These are phyloP conservation scores for Ziziphus jujuba DNA, from an alignment of 306 rosid genomes.

Conservation along the genomic window DNA sequence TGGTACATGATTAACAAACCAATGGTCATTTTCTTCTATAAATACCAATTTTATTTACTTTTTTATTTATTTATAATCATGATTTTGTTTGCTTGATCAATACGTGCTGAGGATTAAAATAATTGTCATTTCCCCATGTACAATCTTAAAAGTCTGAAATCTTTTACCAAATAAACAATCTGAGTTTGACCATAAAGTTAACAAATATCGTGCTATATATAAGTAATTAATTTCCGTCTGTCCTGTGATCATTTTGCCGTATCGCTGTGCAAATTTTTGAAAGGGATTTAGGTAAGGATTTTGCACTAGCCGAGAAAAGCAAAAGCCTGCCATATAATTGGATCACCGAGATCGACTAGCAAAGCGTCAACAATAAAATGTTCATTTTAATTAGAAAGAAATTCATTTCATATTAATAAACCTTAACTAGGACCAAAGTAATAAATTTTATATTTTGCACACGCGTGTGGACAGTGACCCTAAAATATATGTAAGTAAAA, in stretches of 20 bases:
- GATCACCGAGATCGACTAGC: constrained; percentile 1
- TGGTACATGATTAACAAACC: no score
- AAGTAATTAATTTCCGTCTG: background rate
- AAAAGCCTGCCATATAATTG: background rate
- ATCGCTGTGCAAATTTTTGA: background rate
- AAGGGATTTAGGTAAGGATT: constrained; percentile 15
- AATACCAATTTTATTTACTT: no score
- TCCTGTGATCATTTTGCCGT: background rate
- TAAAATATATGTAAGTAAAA: background rate
- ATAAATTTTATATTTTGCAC: background rate
- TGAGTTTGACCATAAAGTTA: background rate
- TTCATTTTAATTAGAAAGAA: no score
- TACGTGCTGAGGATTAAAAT: no score
- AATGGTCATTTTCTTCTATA: no score
- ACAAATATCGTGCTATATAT: background rate
- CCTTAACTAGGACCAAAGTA: background rate
- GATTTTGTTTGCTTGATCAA: no score
- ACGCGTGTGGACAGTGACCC: constrained; percentile 13
- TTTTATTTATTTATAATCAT: no score
- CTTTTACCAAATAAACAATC: background rate
- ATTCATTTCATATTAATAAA: background rate
- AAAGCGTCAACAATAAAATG: background rate
- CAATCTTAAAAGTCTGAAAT: background rate
- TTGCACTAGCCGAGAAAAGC: constrained; percentile 7
- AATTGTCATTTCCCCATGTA: background rate